Base-by-base conservation (phyloP, 768 basidiomycete species). In the Tricholoma hemisulphureum region DNA sequence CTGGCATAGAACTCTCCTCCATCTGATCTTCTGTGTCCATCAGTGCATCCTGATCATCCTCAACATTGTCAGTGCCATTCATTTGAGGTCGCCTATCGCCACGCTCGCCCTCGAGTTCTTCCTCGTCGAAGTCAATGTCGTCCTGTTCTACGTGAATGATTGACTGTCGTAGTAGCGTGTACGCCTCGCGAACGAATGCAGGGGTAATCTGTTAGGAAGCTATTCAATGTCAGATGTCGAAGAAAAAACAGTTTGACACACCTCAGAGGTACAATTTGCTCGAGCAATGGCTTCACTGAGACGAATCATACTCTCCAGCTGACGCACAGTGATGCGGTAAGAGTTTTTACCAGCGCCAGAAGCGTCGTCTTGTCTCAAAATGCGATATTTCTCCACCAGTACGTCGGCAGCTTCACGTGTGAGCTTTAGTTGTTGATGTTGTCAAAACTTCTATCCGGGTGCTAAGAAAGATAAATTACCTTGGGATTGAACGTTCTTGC, bases 111-210 rank as follows among this genome's bases (percentile, higher is more conserved):
- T 82, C 79, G 2, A 82, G 73, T 57, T 93, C 93, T 65, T 96
- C 93, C 63, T 95, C 93, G 67, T 98, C 97, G 71, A 98, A 91
- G 69, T 97, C 94, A 67, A 99, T 88, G 65, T 98, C 96, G 68
- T 99, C 97, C 71, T 98, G 95, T 69, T 99, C 97, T 59, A 99
- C 95, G 67, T 98, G 97, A 65, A 99, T 98, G 73, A 99, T 99
- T 2, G 97, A 98, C 70, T 97, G 95, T 23, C 92, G 86, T 11
- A 99, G 79, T 18, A 99, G 87, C 41, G 86, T 87, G 74, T 91
- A 98, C 2, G 97, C 97, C 73, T 99, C 97, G 37, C 95, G 87
- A 20, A 99, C 96, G 69, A 96, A 95, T 2, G 84, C 88, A 6
- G 96, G 95, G 0, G 85, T 91, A 65, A 99, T 98, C 92, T 96